Evolutionary conservation across 2,329 filamentous ascomycete genomes (phyloP), one percentile per base, ranked within the genome.

Genomic region (Penicillium sp.): DNA sequence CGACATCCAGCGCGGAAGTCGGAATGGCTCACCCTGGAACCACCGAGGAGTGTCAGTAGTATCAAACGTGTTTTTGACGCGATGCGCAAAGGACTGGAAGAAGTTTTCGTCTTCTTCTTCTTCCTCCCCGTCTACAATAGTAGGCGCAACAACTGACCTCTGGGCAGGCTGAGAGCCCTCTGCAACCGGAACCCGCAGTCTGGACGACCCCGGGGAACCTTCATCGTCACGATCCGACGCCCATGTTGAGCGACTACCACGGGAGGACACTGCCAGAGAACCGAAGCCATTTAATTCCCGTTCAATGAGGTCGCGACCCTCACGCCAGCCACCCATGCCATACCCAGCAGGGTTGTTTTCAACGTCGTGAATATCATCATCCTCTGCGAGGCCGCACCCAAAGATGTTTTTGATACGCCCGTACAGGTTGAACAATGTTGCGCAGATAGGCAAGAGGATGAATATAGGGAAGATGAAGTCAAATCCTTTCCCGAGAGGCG

Each of bases 11-110:
- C 86, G 88, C 5, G 90, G 91, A 69, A 87, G 85, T 73, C 87
- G 90, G 73, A 92, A 84, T 9, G 85, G 83, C 29, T 90, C 79
- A 26, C 89, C 88, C 64, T 86, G 83, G 61, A 96, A 78, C 92
- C 92, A 97, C 61, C 86, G 86, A 0, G 94, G 93, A 31, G 87
- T 82, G 50, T 92, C 88, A 2, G 91, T 82, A 0, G 86, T 89
- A 59, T 97, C 93, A 50, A 97, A 85, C 0, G 94, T 97, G 69
- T 99, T 99, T 74, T 87, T 89, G 65, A 99, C 87, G 35, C 93
- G 83, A 69, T 95, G 89, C 0, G 89, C 86, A 59, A 97, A 85
- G 34, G 88, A 87, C 62, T 89, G 84, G 68, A 97, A 92, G 72
- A 96, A 90, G 62, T 87, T 90, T 53, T 91, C 89, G 14, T 92